Base-by-base conservation (phyloP, 1,284 basidiomycete genomes). In the Clitocybe nebularis region DNA sequence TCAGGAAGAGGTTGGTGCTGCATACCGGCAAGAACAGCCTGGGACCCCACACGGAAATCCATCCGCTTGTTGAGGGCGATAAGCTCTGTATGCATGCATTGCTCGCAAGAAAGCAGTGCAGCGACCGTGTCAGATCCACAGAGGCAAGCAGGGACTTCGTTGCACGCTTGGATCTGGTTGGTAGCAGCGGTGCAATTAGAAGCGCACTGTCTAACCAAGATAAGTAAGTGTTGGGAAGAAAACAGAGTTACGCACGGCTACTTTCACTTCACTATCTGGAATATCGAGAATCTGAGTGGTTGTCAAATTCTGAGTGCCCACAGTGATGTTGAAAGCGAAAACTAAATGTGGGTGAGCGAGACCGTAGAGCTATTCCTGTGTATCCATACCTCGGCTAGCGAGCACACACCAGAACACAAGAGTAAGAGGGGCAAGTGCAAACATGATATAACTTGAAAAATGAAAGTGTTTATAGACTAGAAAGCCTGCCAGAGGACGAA, bases 21-120 rank as follows among this genome's bases (percentile, higher is more conserved):
- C 69, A 45, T 43, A 80, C 82, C 78, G 26, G 55, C 56, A 21
- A 86, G 60, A 11, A 78, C 65, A 10, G 68, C 54, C 39, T 73
- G 70, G 14, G 75, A 77, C n/a, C 84, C 84, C 4, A 72, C 74
- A 13, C 68, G 66, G 21, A 64, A 59, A 56, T 82, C 77, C 17
- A 68, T 64, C 13, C 59, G 64, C 41, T 64, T 57, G 57, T 83
- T 80, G 24, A 60, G 61, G 5, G 56, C 52, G 51, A 87, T 72
- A 25, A 84, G 61, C 43, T 64, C 59, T 34, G 60, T 59, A 56
- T 82, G 79, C 68, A 81, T 72, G 66, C 84, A 86, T 52, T 80
- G 73, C 55, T 87, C 72, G 60, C 82, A 84, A 16, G 48, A 39
- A 1, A 64, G 59, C 42, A 87, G 60, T 0, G 57, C 47, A 0